A percentile compares a stretch with the other conserved stretches of the same genome.
Evolutionary conservation across 495 filamentous ascomycete species (phyloP).

Genomic region (Aspergillus heteromorphus): DNA sequence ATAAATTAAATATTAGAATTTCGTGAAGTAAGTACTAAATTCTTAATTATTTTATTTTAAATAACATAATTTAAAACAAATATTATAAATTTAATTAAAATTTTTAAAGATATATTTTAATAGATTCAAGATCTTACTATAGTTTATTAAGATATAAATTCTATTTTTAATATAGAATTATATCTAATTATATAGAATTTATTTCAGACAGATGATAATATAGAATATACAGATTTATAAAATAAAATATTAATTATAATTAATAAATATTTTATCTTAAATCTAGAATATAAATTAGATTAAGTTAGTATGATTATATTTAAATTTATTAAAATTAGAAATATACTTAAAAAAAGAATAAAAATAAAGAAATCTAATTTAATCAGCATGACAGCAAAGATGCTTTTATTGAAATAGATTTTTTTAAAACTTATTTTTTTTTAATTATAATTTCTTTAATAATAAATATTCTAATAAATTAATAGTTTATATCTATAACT

Average conservation of each 20-base stretch:
- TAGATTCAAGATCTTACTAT: not conserved
- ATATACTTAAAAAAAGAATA: no score
- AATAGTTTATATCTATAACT: not conserved
- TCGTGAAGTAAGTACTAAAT: not conserved
- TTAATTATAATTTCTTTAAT: not conserved
- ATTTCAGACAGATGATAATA: not conserved
- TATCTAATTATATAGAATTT: not conserved
- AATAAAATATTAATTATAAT: not conserved
- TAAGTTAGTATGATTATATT: not conserved
- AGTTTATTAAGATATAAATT: not conserved
- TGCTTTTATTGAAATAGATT: not conserved
- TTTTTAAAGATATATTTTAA: not conserved
- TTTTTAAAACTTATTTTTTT: not conserved
- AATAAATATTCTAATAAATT: no score
- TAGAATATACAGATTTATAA: not conserved
- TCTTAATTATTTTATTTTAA: not conserved
- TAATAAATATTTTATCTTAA: not conserved
- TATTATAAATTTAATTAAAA: no score
- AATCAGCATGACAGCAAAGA: not conserved
- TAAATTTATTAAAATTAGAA: not conserved
- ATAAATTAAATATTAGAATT: not conserved
- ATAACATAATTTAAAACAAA: no score
- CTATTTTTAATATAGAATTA: no score
- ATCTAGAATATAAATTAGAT: not conserved
- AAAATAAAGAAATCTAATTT: no score